Evolutionary conservation across 805 yeast genomes (phyloP).

Genomic region (Candida yuanshanica): DNA sequence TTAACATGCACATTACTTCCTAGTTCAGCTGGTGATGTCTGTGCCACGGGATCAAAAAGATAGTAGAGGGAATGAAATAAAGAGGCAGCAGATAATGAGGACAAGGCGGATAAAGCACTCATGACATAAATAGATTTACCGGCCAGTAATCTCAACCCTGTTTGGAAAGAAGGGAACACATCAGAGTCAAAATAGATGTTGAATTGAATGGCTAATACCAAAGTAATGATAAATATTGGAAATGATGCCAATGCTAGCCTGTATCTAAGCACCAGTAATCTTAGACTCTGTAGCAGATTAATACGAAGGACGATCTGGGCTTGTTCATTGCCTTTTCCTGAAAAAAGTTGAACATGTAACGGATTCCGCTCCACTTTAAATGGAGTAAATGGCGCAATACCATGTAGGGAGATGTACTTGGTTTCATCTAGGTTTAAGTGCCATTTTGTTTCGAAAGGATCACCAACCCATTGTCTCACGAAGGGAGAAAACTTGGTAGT

Average conservation of each 20-base stretch:
- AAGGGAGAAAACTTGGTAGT: slow-evolving; percentile 46
- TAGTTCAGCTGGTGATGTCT: slow-evolving; percentile 40
- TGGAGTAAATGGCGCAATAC: slow-evolving; percentile 68
- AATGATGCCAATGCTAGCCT: slow-evolving; percentile 68
- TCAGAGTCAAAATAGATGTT: slow-evolving; percentile 32
- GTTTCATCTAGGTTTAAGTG: slow-evolving; percentile 44
- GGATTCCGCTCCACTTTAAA: slow-evolving; percentile 25
- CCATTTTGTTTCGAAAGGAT: slow-evolving; percentile 78
- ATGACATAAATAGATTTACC: slow-evolving; percentile 23
- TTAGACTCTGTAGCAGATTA: slow-evolving; percentile 56
- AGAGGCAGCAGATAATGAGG: slow-evolving; percentile 31
- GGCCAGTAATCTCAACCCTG: slow-evolving; percentile 37
- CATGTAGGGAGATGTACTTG: slow-evolving; percentile 45
- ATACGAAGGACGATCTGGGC: slow-evolving; percentile 22
- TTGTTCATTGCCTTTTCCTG: neutral
- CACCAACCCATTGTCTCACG: slow-evolving; percentile 57
- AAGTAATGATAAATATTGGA: slow-evolving; percentile 54
- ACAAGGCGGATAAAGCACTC: slow-evolving; percentile 30
- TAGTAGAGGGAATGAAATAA: slow-evolving; percentile 35
- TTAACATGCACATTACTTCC: slow-evolving; percentile 38
- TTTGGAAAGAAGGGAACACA: slow-evolving; percentile 38
- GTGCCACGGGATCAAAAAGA: slow-evolving; percentile 47
- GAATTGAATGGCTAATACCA: slow-evolving; percentile 53
- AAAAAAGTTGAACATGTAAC: slow-evolving; percentile 35
- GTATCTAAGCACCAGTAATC: slow-evolving; percentile 67